Evolutionary conservation across 306 rosid species (phyloP).

Genomic region (Castanea mollissima): DNA sequence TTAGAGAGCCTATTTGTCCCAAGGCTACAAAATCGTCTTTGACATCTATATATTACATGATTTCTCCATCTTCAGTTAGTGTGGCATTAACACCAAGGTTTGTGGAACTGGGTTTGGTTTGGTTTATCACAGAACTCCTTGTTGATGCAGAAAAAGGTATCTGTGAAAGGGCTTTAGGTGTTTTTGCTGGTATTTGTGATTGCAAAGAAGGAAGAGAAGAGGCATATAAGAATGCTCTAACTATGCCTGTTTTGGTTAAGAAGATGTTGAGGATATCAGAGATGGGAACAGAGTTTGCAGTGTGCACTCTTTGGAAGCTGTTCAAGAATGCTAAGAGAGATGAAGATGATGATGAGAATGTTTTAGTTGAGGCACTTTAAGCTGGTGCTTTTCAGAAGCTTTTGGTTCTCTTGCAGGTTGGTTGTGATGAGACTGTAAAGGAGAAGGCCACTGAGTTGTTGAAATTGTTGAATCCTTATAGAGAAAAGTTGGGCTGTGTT

Average conservation of each 20-base stretch:
- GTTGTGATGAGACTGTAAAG: conserved; percentile 58
- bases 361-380: conserved; percentile 61
- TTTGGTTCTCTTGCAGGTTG: conserved; percentile 79
- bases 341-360: conserved; percentile 28
- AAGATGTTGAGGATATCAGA: conserved; percentile 69
- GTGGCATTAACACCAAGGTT: conserved; percentile 31
- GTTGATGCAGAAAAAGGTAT: conserved; percentile 64
- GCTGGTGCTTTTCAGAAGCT: conserved; percentile 73
- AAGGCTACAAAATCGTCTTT: conserved; percentile 60
- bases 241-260: conserved; percentile 73
- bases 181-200: conserved; percentile 58
- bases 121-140: conserved; percentile 50
- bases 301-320: conserved; percentile 73
- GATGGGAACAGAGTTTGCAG: conserved; percentile 49
- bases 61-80: conserved; percentile 29
- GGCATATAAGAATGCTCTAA: conserved; percentile 60
- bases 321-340: conserved; percentile 33
- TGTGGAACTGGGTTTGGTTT: conserved; percentile 65
- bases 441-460: conserved; percentile 68
- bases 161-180: conserved; percentile 64
- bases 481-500: conserved; percentile 52
- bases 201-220: conserved; percentile 47
- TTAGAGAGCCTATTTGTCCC: conserved; percentile 43
- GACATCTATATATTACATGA: conserved; percentile 49
- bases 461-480: conserved; percentile 63